Evolutionary conservation across 2,329 filamentous ascomycete genomes (phyloP), one percentile per base, ranked within the genome.

Genomic region (Ophiostoma novo-ulmi): DNA sequence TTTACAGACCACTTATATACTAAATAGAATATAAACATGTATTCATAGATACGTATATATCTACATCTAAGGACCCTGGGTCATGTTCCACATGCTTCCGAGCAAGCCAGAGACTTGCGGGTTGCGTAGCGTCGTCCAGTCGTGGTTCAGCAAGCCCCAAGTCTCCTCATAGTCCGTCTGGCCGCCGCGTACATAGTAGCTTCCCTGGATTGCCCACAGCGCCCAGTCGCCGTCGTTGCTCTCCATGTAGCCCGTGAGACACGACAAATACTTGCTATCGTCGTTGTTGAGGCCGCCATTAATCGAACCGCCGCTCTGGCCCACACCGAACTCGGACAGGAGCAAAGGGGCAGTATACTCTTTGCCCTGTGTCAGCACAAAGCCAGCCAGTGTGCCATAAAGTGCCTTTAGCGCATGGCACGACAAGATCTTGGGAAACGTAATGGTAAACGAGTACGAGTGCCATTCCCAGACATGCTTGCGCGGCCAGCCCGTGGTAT

Each of bases 391-490:
- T 26, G 52, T 17, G n/a, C 52, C 52, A 11, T 58, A 58, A 5
- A 58, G 52, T 17, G 22, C 3, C 10, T 22, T 26, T 2, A 58
- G 52, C n/a, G 52, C 22, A 17, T 75, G 77, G 77, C 85, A 87
- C 74, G 78, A 79, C 39, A 81, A 77, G 38, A 77, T 72, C 71
- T 81, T 76, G 26, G 80, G 79, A 72, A 81, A 84, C 3, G 80
- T 84, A 14, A 84, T 80, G 36, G 84, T 85, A 78, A 85, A 87
- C 71, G 79, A 80, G 80, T 88, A 88, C 39, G 83, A 81, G 78
- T 88, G 86, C 75, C 85, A 82, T 78, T 88, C 86, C 85, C 85
- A 88, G 14, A 88, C 85, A 74, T 85, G 81, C 77, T 88, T 88
- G 58, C 79, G 80, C 7, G 74, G 71, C 82, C 83, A 85, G 13